A percentile compares a stretch with the other conserved stretches of the same genome.
phyloP scores from a whole-genome alignment of 768 basidiomycete species.

The Paxillus ammoniavirescens region DNA sequence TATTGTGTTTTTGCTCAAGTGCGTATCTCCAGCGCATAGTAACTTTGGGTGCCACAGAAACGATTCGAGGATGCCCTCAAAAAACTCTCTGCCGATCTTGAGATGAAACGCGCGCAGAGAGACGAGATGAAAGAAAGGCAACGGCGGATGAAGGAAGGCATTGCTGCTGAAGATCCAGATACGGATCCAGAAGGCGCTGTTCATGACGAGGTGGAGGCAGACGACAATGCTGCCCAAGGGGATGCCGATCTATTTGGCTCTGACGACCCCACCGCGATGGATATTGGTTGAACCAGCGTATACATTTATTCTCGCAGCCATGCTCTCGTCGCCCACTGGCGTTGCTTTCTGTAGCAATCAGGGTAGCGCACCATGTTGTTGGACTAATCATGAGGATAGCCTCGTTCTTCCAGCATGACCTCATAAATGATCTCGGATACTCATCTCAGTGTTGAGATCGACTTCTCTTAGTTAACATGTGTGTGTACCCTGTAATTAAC shows the following conservation, averaged over 20 bases:
- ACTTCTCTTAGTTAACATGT: background rate
- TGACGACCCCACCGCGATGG: slow-evolving; percentile 37
- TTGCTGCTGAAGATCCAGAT: slow-evolving; percentile 38
- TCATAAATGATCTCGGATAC: background rate
- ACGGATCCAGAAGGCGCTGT: slow-evolving; percentile 39
- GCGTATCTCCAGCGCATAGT: background rate
- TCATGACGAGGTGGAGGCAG: slow-evolving; percentile 36
- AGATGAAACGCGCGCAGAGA: slow-evolving; percentile 77
- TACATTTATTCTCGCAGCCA: background rate
- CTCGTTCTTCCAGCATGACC: background rate
- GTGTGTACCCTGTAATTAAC: background rate
- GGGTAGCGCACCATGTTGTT: too few species aligned
- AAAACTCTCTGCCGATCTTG: slow-evolving; percentile 83
- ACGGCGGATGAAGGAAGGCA: slow-evolving; percentile 68
- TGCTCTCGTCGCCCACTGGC: background rate
- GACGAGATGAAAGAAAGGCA: slow-evolving; percentile 80
- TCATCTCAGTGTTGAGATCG: too few species aligned
- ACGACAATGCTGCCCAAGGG: slow-evolving; percentile 17
- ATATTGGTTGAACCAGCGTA: slow-evolving; percentile 24
- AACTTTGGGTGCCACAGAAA: slow-evolving; percentile 47
- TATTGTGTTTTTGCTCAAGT: slow-evolving; percentile 24
- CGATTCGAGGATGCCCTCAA: slow-evolving; percentile 92
- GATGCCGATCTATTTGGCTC: slow-evolving; percentile 46
- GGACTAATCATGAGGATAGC: background rate
- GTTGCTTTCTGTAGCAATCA: background rate